These are phyloP conservation scores for Phlegmacium glaucopus DNA, from an alignment of 768 basidiomycete species.

Conservation along the genomic window DNA sequence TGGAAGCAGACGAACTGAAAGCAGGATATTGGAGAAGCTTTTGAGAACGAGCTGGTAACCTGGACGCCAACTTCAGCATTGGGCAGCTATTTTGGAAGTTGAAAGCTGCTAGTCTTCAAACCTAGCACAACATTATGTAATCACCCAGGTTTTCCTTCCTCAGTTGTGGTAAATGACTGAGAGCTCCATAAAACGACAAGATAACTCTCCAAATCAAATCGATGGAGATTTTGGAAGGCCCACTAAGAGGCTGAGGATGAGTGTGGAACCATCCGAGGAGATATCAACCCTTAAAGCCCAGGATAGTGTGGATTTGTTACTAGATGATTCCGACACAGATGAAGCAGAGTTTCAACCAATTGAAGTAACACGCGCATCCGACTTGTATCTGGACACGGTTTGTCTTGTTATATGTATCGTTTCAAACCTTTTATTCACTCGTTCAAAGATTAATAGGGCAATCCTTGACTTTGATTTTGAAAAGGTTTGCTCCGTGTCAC, in stretches of 20 bases:
- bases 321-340: slow-evolving; percentile 28
- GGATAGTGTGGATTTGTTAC: neutral
- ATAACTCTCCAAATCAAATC: neutral
- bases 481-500: slow-evolving; percentile 95
- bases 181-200: slow-evolving; percentile 7
- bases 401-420: slow-evolving; percentile 25
- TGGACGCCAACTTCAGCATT: too few species aligned
- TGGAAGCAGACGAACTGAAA: slow-evolving; percentile 23
- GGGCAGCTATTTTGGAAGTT: too few species aligned
- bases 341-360: slow-evolving; percentile 22
- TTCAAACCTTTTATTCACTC: slow-evolving; percentile 3
- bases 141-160: neutral
- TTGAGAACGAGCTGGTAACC: too few species aligned
- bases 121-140: slow-evolving; percentile 1
- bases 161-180: slow-evolving; percentile 5
- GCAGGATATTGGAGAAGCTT: neutral
- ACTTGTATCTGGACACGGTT: slow-evolving; percentile 94
- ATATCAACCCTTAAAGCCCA: neutral
- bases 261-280: slow-evolving; percentile 5
- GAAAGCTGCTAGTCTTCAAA: too few species aligned
- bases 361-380: slow-evolving; percentile 55
- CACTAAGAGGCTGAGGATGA: slow-evolving; percentile 29
- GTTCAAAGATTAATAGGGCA: slow-evolving; percentile 77
- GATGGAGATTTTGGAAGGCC: slow-evolving; percentile 26
- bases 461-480: slow-evolving; percentile 98